Percentiles rank a stretch among this genome's conserved stretches.
These are phyloP conservation scores for Carex littledalei DNA, from an alignment of 176 grass and related monocot genomes.

Conservation along the genomic window DNA sequence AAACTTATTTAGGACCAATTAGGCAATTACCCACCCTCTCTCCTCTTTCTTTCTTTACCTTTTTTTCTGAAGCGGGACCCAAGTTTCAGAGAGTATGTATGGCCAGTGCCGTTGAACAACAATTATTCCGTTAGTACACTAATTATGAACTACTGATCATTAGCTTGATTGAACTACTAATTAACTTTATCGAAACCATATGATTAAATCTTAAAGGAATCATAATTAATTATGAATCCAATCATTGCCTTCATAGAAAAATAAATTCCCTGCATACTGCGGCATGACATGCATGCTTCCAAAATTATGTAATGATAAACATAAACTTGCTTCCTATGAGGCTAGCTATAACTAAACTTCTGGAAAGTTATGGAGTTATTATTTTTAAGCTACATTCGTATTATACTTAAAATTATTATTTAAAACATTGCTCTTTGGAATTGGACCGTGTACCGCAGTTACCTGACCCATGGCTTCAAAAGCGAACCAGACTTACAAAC, in stretches of 20 bases:
- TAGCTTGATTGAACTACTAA: constrained; percentile 2
- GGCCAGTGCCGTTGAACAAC: not conserved
- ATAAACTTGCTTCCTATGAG: too few relatives aligned
- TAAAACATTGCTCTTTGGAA: too few relatives aligned
- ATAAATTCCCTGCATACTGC: not conserved
- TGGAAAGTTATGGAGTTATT: too few relatives aligned
- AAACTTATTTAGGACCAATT: too few relatives aligned
- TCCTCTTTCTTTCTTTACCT: not conserved
- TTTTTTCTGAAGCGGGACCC: not conserved
- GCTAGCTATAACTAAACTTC: too few relatives aligned
- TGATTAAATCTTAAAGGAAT: not conserved
- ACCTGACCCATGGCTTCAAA: too few relatives aligned
- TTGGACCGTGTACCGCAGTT: too few relatives aligned
- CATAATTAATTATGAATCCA: not conserved
- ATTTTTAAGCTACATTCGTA: too few relatives aligned
- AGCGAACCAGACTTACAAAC: too few relatives aligned
- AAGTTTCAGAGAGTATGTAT: not conserved
- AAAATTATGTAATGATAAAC: not conserved
- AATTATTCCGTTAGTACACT: not conserved
- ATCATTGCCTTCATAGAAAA: not conserved
- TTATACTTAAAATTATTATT: too few relatives aligned
- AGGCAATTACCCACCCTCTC: too few relatives aligned
- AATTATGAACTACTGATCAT: not conserved
- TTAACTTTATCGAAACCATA: not conserved
- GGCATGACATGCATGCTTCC: not conserved